Percentiles rank a stretch among this genome's conserved stretches.
These are phyloP conservation scores for Vigna angularis DNA, from an alignment of 306 rosid species.

Conservation along the genomic window DNA sequence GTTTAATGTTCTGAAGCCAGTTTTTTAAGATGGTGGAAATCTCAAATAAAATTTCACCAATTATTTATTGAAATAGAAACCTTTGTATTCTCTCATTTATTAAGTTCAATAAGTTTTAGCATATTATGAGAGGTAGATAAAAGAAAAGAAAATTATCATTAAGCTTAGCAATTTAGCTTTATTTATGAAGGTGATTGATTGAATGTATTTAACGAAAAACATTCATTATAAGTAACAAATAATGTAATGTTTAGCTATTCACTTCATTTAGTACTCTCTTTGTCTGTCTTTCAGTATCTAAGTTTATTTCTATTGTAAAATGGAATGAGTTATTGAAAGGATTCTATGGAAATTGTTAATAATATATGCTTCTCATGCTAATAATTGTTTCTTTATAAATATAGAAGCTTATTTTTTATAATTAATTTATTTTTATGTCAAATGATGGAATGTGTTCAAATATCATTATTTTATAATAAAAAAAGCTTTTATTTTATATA, in stretches of 20 bases:
- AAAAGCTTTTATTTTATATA: too few relatives aligned
- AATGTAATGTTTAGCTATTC: neutral
- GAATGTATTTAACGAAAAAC: neutral
- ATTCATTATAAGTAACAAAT: neutral
- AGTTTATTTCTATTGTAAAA: neutral
- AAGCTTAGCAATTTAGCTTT: conserved; percentile 7
- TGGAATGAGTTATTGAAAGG: neutral
- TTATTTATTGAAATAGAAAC: conserved; percentile 14
- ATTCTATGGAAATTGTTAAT: too few relatives aligned
- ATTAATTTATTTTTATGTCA: too few relatives aligned
- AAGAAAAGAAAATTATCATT: neutral
- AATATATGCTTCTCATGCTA: too few relatives aligned
- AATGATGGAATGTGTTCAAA: too few relatives aligned
- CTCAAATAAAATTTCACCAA: conserved; percentile 7
- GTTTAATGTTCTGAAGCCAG: conserved; percentile 20
- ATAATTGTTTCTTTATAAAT: too few relatives aligned
- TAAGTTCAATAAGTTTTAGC: neutral
- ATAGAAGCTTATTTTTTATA: too few relatives aligned
- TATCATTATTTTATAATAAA: too few relatives aligned
- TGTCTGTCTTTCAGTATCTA: too few relatives aligned
- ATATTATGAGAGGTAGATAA: neutral
- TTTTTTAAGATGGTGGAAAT: conserved; percentile 24
- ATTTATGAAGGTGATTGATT: neutral
- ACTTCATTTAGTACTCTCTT: neutral
- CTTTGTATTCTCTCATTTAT: conserved; percentile 11